phyloP scores from a whole-genome alignment of 2,329 filamentous ascomycete species.

The Zopfia rhizophila region DNA sequence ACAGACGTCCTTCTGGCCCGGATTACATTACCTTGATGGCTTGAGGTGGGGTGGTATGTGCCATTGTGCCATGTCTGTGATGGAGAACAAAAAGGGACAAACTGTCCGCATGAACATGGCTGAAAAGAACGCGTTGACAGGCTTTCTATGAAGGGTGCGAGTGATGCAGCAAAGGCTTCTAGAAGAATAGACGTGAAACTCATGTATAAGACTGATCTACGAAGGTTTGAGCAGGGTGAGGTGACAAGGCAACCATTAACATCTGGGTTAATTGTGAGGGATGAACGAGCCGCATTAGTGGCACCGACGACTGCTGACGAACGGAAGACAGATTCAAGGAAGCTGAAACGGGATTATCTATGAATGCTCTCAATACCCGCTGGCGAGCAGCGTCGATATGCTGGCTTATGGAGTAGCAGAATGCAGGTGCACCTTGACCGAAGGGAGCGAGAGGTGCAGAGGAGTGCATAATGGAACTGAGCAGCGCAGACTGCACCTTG shows the following conservation, averaged over 20 bases:
- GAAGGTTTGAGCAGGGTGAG: slow-evolving; percentile 25
- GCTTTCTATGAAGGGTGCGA: slow-evolving; percentile 26
- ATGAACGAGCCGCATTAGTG: slow-evolving; percentile 39
- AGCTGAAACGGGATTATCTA: slow-evolving; percentile 35
- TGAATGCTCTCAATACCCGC: too few species aligned
- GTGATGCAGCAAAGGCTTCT: slow-evolving; percentile 33
- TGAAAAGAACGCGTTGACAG: slow-evolving; percentile 33
- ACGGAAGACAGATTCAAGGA: slow-evolving; percentile 17
- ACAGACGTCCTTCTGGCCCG: slow-evolving; percentile 23
- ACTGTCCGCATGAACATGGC: slow-evolving; percentile 31
- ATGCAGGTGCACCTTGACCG: neutral
- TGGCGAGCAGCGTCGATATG: too few species aligned
- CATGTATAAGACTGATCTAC: slow-evolving; percentile 32
- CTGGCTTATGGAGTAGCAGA: slow-evolving; percentile 1
- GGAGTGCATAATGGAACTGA: neutral
- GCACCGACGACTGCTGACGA: neutral
- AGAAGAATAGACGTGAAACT: slow-evolving; percentile 45
- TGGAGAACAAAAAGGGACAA: slow-evolving; percentile 23
- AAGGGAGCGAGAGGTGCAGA: neutral
- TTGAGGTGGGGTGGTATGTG: slow-evolving; percentile 8
- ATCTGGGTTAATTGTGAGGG: slow-evolving; percentile 30
- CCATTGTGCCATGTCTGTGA: slow-evolving; percentile 25
- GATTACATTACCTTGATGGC: slow-evolving; percentile 19
- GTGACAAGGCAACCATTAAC: slow-evolving; percentile 26
- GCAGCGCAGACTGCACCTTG: too few species aligned